Evolutionary conservation across 768 basidiomycete species (phyloP).

Genomic region (Mycena alexandri): DNA sequence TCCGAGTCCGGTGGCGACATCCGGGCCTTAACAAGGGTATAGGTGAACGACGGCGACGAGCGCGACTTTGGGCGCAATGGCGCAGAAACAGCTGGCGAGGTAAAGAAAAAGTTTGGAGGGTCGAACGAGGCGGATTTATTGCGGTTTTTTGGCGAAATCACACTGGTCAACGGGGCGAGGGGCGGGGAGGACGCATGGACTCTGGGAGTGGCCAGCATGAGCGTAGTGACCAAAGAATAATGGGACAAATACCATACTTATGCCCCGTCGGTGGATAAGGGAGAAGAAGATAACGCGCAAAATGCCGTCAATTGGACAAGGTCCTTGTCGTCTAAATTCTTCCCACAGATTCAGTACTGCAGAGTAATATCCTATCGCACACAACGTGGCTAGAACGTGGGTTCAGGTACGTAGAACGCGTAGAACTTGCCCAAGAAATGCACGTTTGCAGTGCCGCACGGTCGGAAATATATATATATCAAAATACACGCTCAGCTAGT

Average conservation of each 20-base stretch:
- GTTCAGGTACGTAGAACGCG: not conserved
- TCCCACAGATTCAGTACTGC: not conserved
- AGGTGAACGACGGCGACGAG: slow-evolving; percentile 36
- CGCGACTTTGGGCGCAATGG: slow-evolving; percentile 40
- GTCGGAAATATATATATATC: no score
- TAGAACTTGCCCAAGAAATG: no score
- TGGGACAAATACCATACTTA: slow-evolving; percentile 7
- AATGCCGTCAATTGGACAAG: slow-evolving; percentile 18
- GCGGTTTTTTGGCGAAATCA: slow-evolving; percentile 25
- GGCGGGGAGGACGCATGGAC: slow-evolving; percentile 26
- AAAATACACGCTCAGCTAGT: no score
- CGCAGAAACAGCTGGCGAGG: slow-evolving; percentile 30
- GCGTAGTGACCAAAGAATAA: not conserved
- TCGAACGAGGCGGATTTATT: slow-evolving; percentile 30
- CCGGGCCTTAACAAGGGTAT: slow-evolving; percentile 30
- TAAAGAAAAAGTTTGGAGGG: slow-evolving; percentile 40
- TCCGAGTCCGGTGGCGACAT: slow-evolving; percentile 49
- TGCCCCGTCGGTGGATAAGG: slow-evolving; percentile 27
- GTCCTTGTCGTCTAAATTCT: not conserved
- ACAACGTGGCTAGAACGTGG: not conserved
- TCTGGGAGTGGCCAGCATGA: slow-evolving; percentile 25
- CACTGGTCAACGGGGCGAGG: slow-evolving; percentile 31
- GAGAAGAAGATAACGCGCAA: slow-evolving; percentile 7
- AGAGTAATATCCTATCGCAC: slow-evolving; percentile 24
- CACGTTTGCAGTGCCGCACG: no score